Evolutionary conservation across 768 basidiomycete species (phyloP).

Genomic region (Leucosporidium scottii): DNA sequence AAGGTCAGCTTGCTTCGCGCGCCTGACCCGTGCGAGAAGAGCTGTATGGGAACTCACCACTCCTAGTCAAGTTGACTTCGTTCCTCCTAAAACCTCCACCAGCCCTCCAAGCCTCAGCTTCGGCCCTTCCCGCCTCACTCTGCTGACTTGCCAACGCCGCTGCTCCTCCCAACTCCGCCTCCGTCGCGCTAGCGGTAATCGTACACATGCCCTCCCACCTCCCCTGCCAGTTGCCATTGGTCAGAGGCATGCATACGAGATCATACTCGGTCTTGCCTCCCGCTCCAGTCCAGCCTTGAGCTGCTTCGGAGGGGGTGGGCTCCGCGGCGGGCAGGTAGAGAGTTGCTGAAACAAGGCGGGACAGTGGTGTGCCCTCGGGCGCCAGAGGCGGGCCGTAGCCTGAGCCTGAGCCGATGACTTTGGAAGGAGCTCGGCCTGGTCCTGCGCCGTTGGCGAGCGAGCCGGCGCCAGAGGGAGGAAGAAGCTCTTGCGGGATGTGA

Average conservation of each 20-base stretch:
- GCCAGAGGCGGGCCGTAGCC: conserved; percentile 29
- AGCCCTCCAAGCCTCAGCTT: conserved; percentile 81
- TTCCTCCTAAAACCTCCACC: conserved; percentile 68
- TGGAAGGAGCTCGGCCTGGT: conserved; percentile 35
- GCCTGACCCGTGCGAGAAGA: neutral
- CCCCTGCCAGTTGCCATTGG: conserved; percentile 73
- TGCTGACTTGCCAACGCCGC: conserved; percentile 1
- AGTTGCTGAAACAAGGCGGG: conserved; percentile 24
- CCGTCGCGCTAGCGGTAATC: conserved; percentile 42
- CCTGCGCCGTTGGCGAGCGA: neutral
- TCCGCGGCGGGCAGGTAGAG: conserved; percentile 25
- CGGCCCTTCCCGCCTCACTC: conserved; percentile 38
- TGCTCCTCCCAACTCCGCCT: conserved; percentile 43
- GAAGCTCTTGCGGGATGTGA: conserved; percentile 32
- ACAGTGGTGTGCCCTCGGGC: conserved; percentile 25
- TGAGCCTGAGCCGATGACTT: conserved; percentile 23
- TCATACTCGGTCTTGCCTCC: conserved; percentile 59
- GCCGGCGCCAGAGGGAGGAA: conserved; percentile 27
- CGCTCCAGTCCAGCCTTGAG: conserved; percentile 13
- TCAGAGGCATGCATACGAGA: conserved; percentile 72
- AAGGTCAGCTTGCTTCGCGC: conserved; percentile 4
- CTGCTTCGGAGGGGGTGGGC: conserved; percentile 28
- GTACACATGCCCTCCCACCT: conserved; percentile 83
- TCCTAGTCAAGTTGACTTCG: conserved; percentile 80
- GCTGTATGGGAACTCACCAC: conserved; percentile 54